These are phyloP conservation scores for Arctium minus DNA, from an alignment of 129 eudicot species.

Conservation along the genomic window DNA sequence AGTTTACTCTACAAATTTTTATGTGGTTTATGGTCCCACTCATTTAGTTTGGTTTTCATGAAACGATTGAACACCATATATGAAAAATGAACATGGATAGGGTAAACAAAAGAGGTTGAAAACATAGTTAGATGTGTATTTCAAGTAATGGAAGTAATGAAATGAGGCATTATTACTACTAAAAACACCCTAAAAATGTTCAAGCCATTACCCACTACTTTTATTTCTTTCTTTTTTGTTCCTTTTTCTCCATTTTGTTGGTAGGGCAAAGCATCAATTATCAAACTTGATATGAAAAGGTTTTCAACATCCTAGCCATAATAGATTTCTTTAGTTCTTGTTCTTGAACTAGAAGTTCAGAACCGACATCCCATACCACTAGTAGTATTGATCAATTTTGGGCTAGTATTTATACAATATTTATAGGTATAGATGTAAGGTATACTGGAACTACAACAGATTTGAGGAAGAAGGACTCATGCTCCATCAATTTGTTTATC, in stretches of 20 bases:
- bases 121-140: constrained; percentile 25
- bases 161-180: constrained; percentile 15
- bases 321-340: background rate
- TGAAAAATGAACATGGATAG: background rate
- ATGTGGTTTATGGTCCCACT: constrained; percentile 4
- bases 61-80: constrained; percentile 9
- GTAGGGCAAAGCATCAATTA: constrained; percentile 11
- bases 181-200: constrained; percentile 10
- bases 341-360: background rate
- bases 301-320: background rate
- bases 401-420: background rate
- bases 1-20: background rate
- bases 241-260: background rate
- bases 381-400: background rate
- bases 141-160: constrained; percentile 12
- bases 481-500: background rate
- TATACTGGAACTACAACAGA: background rate
- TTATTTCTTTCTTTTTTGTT: background rate
- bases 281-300: background rate
- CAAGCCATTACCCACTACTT: constrained; percentile 6
- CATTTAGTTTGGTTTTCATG: background rate
- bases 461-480: background rate
- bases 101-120: constrained; percentile 7
- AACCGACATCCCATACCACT: background rate
- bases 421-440: background rate